Base-by-base conservation (phyloP, 306 rosid genomes). In the Rubus idaeus region DNA sequence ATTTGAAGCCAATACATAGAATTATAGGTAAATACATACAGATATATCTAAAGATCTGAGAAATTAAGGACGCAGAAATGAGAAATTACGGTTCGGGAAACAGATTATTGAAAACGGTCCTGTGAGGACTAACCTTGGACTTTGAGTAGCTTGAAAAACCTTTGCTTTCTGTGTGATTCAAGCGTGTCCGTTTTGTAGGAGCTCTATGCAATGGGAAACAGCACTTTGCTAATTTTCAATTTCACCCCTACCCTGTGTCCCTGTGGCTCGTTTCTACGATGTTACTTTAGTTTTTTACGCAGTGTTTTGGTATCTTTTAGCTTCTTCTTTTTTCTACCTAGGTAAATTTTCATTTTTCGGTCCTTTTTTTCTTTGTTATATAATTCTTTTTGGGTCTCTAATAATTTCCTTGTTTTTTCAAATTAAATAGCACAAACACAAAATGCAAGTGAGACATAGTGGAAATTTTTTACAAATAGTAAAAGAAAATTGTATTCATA, bases 61-160 rank as follows among this genome's bases (percentile, higher is more conserved):
- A 69, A 20, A 63, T 11, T 10, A 73, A 45, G 58, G 10, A 23
- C 70, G 17, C 5, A 14, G 56, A 62, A 72, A 60, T 64, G 55
- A n/a, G 75, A 70, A 58, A 81, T 69, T 70, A 70, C 81, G 81
- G 88, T 68, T 82, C 5, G 10, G 4, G n/a, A 51, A 16, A 35
- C 44, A 52, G 53, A 81, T 41, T 18, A 35, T 8, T 41, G 42
- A 2, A 2, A 35, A 30, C 35, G 35, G 39, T 51, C 63, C 0
- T 26, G 20, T 16, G 53, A 73, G 76, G 91, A 90, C 95, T 84
- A 21, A 92, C 97, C 97, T 82, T 88, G 91, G 97, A 88, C 90
- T 89, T 73, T 67, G 75, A 74, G 67, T 85, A 75, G 86, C 39
- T 74, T 16, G 74, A 55, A 84, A 82, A 81, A 75, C 77, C 73